Evolutionary conservation across 805 yeast genomes (phyloP).

Genomic region (Schwanniomyces occidentalis): DNA sequence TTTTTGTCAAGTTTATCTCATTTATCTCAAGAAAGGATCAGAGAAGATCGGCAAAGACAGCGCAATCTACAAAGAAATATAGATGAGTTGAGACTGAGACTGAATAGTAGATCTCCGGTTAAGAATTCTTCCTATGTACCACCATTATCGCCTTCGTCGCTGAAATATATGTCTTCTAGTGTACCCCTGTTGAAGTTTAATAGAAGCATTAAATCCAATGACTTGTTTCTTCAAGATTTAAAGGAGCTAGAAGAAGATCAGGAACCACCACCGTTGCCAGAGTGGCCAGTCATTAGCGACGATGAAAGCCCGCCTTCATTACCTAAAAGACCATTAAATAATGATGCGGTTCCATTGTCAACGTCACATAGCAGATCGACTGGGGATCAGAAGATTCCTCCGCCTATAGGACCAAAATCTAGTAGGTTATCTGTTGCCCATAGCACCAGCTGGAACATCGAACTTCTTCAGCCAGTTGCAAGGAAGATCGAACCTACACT

Average conservation of each 20-base stretch:
- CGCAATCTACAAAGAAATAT: constrained; percentile 32
- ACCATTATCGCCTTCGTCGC: too few relatives aligned
- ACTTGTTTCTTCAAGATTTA: background rate
- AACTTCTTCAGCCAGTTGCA: constrained; percentile 5
- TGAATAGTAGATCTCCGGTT: constrained; percentile 21
- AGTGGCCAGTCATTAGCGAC: constrained; percentile 2
- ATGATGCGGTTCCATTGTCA: constrained; percentile 1
- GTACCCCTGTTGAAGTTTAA: constrained; percentile 20
- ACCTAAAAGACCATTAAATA: constrained; percentile 3
- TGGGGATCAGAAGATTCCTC: too few relatives aligned
- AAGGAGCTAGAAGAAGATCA: constrained; percentile 2
- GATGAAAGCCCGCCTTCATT: constrained; percentile 17
- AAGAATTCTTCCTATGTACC: constrained; percentile 8
- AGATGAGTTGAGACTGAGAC: constrained; percentile 27
- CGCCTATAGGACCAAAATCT: too few relatives aligned
- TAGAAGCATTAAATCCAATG: constrained; percentile 7
- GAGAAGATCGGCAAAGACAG: constrained; percentile 37
- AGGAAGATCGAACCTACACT: too few relatives aligned
- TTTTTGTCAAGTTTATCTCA: constrained; percentile 36
- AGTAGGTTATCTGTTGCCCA: too few relatives aligned
- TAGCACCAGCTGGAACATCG: too few relatives aligned
- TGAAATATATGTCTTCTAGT: background rate
- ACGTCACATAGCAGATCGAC: too few relatives aligned
- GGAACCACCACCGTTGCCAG: constrained; percentile 1
- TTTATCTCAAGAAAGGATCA: constrained; percentile 34